Evolutionary conservation across 805 yeast genomes (phyloP), one percentile per base, ranked within the genome.

Genomic region (Candida insectalens): DNA sequence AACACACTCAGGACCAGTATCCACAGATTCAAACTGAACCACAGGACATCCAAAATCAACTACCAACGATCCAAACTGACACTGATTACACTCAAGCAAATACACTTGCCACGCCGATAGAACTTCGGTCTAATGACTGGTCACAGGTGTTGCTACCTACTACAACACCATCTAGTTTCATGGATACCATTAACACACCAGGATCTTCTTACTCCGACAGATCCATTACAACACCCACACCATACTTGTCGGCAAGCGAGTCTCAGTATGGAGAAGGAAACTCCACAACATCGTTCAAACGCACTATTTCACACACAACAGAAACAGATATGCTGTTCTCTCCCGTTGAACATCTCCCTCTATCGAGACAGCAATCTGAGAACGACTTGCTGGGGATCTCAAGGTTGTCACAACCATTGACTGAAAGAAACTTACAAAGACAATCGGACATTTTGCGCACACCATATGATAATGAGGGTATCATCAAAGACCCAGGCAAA

Each of bases 401-500:
- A n/a, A 21, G 7, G 23, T 12, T 21, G 10, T 21, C 23, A 12
- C 23, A 21, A 7, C 23, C 23, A 12, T 12, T 21, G 10, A 21
- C 23, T 8, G 23, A 21, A 12, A 21, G 23, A 7, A 21, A 21
- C 23, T 12, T 21, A 12, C 23, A 12, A 7, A 21, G 23, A 12
- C 23, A 21, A 12, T 8, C 10, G 10, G 23, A 21, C 23, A 7
- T 21, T 7, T 12, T 21, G 23, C 23, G 12, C 23, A 21, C 10
- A 7, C 23, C 23, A 12, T 7, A 7, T 12, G 12, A 21, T 12
- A 8, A 7, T 7, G 12, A 7, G 10, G 23, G 23, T 12, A 43
- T 49, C 2, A 42, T 57, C 16, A 53, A 57, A 22, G 59, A 63
- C 3, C 62, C 71, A 5, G 67, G 64, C n/a, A 55, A 47, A 6